phyloP scores from a whole-genome alignment of 768 basidiomycete genomes.

The Fomitopsis serialis region DNA sequence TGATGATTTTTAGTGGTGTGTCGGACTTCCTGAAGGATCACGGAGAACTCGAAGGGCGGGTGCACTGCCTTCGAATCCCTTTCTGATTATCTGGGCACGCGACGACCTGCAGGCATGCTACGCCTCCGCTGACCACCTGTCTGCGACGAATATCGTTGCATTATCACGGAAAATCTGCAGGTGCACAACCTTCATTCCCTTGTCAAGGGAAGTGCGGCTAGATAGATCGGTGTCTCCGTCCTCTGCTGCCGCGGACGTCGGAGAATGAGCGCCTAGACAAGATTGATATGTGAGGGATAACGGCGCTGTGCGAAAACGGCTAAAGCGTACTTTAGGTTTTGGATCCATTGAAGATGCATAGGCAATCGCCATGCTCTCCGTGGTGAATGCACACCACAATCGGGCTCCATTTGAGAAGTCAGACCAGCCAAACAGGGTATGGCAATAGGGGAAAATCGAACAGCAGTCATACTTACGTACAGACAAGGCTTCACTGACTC shows the following conservation, averaged over 20 bases:
- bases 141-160: not conserved
- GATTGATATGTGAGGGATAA: not conserved
- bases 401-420: conserved; percentile 37
- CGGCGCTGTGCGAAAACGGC: not conserved
- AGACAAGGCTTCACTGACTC: conserved; percentile 19
- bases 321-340: conserved; percentile 49
- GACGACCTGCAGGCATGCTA: not conserved
- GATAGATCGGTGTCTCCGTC: conserved; percentile 36
- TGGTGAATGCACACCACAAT: conserved; percentile 82
- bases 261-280: conserved; percentile 30
- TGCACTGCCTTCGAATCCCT: too few species aligned
- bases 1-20: too few species aligned
- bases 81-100: too few species aligned
- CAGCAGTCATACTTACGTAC: conserved; percentile 22
- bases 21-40: too few species aligned
- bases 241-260: conserved; percentile 18
- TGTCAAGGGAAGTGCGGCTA: conserved; percentile 45
- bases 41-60: too few species aligned
- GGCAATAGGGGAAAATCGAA: not conserved
- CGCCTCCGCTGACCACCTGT: not conserved
- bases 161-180: not conserved
- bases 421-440: not conserved
- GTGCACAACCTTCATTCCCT: not conserved
- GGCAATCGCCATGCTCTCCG: conserved; percentile 75
- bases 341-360: conserved; percentile 52